A percentile compares a stretch with the other conserved stretches of the same genome.
These are phyloP conservation scores for Neofusicoccum parvum DNA, from an alignment of 2,329 filamentous ascomycete genomes.

Conservation along the genomic window DNA sequence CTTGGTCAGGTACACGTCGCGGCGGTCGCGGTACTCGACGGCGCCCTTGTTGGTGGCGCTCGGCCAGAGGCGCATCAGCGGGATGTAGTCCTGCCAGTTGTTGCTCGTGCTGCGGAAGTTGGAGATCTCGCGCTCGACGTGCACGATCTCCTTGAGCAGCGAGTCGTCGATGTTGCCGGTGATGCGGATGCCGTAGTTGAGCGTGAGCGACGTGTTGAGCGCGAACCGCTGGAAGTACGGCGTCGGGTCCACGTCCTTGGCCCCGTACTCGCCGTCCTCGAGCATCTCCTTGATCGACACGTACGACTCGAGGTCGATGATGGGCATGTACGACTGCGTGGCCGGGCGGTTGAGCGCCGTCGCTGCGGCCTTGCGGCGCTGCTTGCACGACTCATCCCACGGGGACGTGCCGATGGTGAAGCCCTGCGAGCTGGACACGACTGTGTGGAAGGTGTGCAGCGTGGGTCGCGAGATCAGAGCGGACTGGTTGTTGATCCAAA, in stretches of 20 bases:
- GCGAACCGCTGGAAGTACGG: slow-evolving; percentile 76
- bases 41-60: slow-evolving; percentile 62
- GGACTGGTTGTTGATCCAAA: slow-evolving; percentile 80
- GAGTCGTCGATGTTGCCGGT: slow-evolving; percentile 68
- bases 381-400: slow-evolving; percentile 81
- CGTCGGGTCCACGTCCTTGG: slow-evolving; percentile 67
- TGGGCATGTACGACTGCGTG: slow-evolving; percentile 78
- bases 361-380: slow-evolving; percentile 74
- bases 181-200: slow-evolving; percentile 80
- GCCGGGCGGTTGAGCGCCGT: slow-evolving; percentile 77
- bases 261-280: slow-evolving; percentile 63
- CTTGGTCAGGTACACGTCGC: slow-evolving; percentile 66
- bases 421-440: slow-evolving; percentile 74
- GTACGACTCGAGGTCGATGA: slow-evolving; percentile 75
- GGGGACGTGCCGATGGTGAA: slow-evolving; percentile 84
- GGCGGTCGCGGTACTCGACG: slow-evolving; percentile 64
- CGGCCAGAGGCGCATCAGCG: slow-evolving; percentile 67
- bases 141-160: slow-evolving; percentile 71
- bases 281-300: slow-evolving; percentile 73
- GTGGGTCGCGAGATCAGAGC: slow-evolving; percentile 75
- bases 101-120: slow-evolving; percentile 79
- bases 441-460: slow-evolving; percentile 79
- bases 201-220: slow-evolving; percentile 73
- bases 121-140: slow-evolving; percentile 74
- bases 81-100: slow-evolving; percentile 86